A percentile compares a stretch with the other conserved stretches of the same genome.
Conservation (phyloP, 257 asterid species). For the Petrea volubilis region DNA sequence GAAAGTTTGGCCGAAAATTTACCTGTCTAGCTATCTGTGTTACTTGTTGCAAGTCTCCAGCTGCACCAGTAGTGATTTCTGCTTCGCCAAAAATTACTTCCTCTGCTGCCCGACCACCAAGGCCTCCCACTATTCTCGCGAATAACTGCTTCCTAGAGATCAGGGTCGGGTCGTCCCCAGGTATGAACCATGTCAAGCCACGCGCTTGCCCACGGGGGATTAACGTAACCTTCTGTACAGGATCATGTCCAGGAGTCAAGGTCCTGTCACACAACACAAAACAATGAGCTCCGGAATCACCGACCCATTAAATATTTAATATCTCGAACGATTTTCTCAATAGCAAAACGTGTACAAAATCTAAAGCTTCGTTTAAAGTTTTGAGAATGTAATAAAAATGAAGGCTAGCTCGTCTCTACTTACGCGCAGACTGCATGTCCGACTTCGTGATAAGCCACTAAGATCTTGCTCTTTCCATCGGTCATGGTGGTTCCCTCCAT, state of each 20-base stretch:
- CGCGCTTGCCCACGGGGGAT: slow-evolving; percentile 86
- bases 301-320: too few species aligned
- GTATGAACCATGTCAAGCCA: slow-evolving; percentile 69
- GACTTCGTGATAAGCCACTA: slow-evolving; percentile 67
- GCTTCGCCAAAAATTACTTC: slow-evolving; percentile 66
- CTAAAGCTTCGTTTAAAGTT: neutral
- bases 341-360: too few species aligned
- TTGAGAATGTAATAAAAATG: neutral
- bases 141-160: slow-evolving; percentile 58
- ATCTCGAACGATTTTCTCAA: neutral
- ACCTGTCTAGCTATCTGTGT: slow-evolving; percentile 69
- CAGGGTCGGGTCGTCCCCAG: slow-evolving; percentile 58
- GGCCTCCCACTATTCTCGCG: slow-evolving; percentile 72
- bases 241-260: slow-evolving; percentile 66
- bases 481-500: slow-evolving; percentile 82
- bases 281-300: neutral
- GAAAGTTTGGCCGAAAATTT: neutral
- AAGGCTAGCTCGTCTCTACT: slow-evolving; percentile 6
- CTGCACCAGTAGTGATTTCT: slow-evolving; percentile 78
- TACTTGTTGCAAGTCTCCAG: slow-evolving; percentile 63
- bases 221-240: slow-evolving; percentile 68
- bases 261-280: slow-evolving; percentile 37
- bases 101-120: slow-evolving; percentile 80
- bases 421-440: slow-evolving; percentile 74
- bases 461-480: slow-evolving; percentile 65